Evolutionary conservation across 1,284 basidiomycete genomes (phyloP), one percentile per base, ranked within the genome.

Genomic region (Trichosporon sp.): DNA sequence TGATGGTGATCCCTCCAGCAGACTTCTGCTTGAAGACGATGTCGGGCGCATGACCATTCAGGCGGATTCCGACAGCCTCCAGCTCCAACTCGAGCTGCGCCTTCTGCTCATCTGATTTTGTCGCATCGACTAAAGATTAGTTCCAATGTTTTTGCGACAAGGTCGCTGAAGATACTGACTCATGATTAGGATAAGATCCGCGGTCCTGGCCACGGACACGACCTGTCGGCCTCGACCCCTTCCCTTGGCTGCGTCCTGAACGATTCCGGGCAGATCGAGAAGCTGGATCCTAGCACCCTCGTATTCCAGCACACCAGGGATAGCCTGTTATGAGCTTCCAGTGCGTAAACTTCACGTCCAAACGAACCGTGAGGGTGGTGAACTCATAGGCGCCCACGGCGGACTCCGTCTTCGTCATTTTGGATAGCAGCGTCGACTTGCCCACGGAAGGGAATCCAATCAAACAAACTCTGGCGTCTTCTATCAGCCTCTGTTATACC

Each of bases 401-500:
- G 2, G 91, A 94, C 60, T 87, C 83, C 0, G 96, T 99, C 70
- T 95, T 89, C 0, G 95, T 99, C 67, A 89, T 87, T 80, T 95
- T 97, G 74, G 87, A 89, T 31, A 99, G 84, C 49, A 99, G 84
- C 0, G 95, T 98, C 8, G 92, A 95, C 87, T 92, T 95, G 78
- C 94, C 94, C 56, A 97, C 94, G 10, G 93, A 96, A 0, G 91
- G 92, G 79, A 95, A 95, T 21, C 92, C 95, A 63, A 97, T 97
- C 65, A 98, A 82, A 23, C 92, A 93, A 23, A 97, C 91, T 75
- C 93, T 84, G 32, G 93, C 93, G 81, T 95, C 93, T 82, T 63
- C 23, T 46, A 14, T 64, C 56, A 64, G 57, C 23, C n/a, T 23
- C 29, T n/a, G 14, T 1, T 10, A 10, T 9, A 27, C 21, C 31